Conservation (phyloP, 345 rosid genomes). For the Hevea brasiliensis region DNA sequence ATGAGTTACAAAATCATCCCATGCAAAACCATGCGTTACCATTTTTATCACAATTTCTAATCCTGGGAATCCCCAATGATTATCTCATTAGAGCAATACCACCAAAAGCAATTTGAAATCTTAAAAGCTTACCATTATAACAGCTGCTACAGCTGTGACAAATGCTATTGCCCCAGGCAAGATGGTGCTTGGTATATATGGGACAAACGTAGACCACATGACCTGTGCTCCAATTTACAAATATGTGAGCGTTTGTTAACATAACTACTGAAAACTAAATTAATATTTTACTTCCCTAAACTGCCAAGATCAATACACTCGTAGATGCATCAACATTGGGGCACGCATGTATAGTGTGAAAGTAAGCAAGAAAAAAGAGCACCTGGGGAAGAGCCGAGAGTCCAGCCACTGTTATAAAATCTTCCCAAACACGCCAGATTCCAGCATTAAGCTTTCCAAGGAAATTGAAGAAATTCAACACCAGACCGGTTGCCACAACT, state of each 20-base stretch:
- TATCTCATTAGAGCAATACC: background rate
- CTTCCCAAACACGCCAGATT: constrained; percentile 82
- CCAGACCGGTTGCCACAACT: constrained; percentile 59
- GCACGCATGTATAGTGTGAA: background rate
- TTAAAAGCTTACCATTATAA: constrained; percentile 10
- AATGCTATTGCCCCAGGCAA: constrained; percentile 67
- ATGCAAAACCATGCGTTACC: background rate
- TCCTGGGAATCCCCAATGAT: background rate
- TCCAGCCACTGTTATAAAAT: constrained; percentile 75
- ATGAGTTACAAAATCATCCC: background rate
- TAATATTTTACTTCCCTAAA: background rate
- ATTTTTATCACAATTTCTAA: background rate
- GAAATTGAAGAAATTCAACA: constrained; percentile 57
- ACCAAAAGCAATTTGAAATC: constrained; percentile 7
- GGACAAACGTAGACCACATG: constrained; percentile 95
- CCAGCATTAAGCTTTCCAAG: constrained; percentile 46
- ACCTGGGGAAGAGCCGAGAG: constrained; percentile 83
- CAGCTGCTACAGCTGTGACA: constrained; percentile 59
- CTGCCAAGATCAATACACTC: background rate
- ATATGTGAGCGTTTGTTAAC: background rate
- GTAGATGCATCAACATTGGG: no score
- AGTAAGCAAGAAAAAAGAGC: constrained; percentile 14
- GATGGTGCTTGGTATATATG: constrained; percentile 61
- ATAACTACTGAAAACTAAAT: background rate
- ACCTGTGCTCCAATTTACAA: constrained; percentile 42